Evolutionary conservation across 768 basidiomycete genomes (phyloP).

Genomic region (Lentinula edodes): DNA sequence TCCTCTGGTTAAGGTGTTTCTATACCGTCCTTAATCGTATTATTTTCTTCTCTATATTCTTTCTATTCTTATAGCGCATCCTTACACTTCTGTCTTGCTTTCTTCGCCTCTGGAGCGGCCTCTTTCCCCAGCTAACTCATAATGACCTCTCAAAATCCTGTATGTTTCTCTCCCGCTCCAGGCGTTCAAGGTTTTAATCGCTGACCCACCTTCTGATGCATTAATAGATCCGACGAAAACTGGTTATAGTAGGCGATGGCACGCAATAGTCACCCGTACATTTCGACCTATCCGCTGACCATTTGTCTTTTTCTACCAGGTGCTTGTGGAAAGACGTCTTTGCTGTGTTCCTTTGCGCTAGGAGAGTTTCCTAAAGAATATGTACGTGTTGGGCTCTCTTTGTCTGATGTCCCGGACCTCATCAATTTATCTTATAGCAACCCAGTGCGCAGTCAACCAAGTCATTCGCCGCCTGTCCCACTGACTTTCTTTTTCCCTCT

Average conservation of each 20-base stretch:
- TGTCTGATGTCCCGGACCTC: slow-evolving; percentile 8
- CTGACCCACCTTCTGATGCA: neutral
- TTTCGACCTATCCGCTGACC: slow-evolving; percentile 2
- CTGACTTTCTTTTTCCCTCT: slow-evolving; percentile 12
- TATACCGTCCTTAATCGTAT: neutral
- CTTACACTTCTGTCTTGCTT: slow-evolving; percentile 12
- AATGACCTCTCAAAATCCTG: slow-evolving; percentile 49
- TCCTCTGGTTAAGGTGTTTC: slow-evolving; percentile 2
- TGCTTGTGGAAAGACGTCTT: slow-evolving; percentile 94
- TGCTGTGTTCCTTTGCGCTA: slow-evolving; percentile 86
- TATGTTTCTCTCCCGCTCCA: slow-evolving; percentile 26
- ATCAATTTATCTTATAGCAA: slow-evolving; percentile 34
- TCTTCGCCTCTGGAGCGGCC: slow-evolving; percentile 1
- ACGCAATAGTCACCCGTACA: slow-evolving; percentile 26
- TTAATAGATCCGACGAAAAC: slow-evolving; percentile 81
- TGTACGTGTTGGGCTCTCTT: slow-evolving; percentile 41
- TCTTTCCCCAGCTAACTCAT: slow-evolving; percentile 5
- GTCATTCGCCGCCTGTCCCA: slow-evolving; percentile 11
- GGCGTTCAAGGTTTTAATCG: slow-evolving; percentile 2
- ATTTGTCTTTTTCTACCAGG: slow-evolving; percentile 37
- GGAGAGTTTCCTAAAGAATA: slow-evolving; percentile 97
- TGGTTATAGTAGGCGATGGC: slow-evolving; percentile 97
- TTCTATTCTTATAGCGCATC: slow-evolving; percentile 8
- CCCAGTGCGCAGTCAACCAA: slow-evolving; percentile 39
- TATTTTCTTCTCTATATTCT: slow-evolving; percentile 17